Evolutionary conservation across 768 basidiomycete genomes (phyloP), one percentile per base, ranked within the genome.

Genomic region (Trametes sanguinea): DNA sequence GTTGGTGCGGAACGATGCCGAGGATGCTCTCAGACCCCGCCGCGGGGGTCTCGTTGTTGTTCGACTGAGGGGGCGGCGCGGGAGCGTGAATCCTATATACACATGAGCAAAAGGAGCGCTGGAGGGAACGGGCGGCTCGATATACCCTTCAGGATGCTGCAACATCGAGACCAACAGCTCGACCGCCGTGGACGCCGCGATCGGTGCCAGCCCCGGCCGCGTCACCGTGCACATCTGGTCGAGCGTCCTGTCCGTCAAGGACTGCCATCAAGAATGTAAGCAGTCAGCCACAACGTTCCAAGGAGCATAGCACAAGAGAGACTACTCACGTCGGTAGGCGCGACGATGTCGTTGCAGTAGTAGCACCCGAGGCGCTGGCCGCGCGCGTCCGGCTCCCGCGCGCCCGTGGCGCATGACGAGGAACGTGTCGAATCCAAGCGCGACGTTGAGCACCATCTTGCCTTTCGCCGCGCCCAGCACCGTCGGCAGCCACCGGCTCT

Each of bases 221-320:
- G 96, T 98, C 33, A 99, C 97, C 0, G 97, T 98, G 72, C 97
- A 99, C 96, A 98, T 98, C 73, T 98, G 96, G 73, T 98, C 97
- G 13, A 98, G 83, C 3, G 95, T 96, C 44, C 95, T 83, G 72
- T 98, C 96, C 0, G 91, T 90, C 45, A 90, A 74, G 2, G 85
- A 85, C 87, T 83, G 64, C 32, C 47, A 43, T 14, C 39, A 43
- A 2, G 16, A 2, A n/a, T 11, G 7, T 40, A 32, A 62, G 63
- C 33, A 58, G 65, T 44, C 37, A 11, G 4, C 4, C 13, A 13
- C 9, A 14, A 7, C 10, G 16, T 3, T 27, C 3, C 10, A 13
- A n/a, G 5, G 2, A 40, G 3, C 17, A 16, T 44, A 53, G 13
- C 33, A 30, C 55, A 60, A 37, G 11, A 37, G 11, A 22, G 60